Evolutionary conservation across 2,329 filamentous ascomycete genomes (phyloP), one percentile per base, ranked within the genome.

Genomic region (Zarea fungicola): DNA sequence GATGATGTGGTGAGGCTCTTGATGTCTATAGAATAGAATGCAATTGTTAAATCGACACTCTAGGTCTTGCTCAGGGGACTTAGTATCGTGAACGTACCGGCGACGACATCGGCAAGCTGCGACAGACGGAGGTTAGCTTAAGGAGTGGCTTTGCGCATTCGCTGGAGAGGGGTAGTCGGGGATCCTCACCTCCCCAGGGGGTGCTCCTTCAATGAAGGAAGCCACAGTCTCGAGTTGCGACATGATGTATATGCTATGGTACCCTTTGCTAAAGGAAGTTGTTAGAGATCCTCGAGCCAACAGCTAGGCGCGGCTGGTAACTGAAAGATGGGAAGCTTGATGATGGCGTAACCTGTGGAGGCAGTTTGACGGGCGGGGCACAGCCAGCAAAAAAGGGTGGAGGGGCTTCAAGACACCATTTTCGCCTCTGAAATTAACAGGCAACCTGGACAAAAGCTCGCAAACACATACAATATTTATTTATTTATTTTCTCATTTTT

Each of bases 191-290:
- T 99, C 93, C 75, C 93, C 93, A 19, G 93, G 93, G 41, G 93
- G 93, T 61, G 93, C 90, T 63, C 89, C 89, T 73, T 95, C 85
- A 56, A 99, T 85, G 68, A 97, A 99, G 44, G 90, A 85, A 58
- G 90, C 87, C 56, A 89, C 76, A 18, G 59, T 68, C 52, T 70
- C 66, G 42, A 70, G 55, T 25, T 69, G 63, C 31, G 67, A 69
- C 67, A 70, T 70, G 44, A 23, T 37, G 11, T n/a, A 22, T 13
- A 16, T 47, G 18, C 13, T 26, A 31, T 26, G 10, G 5, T 44
- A 2, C 13, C 21, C 23, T 51, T 25, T 52, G 42, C 6, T 39
- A 50, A 51, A 48, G 51, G 36, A 3, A 7, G 9, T 16, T 16
- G 16, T 31, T 18, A 3, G 9, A 5, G 21, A 26, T 1, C 6